A percentile compares a stretch with the other conserved stretches of the same genome.
Evolutionary conservation across 352 stramenopile genomes (phyloP).

Genomic region (Blastocystis sp.): DNA sequence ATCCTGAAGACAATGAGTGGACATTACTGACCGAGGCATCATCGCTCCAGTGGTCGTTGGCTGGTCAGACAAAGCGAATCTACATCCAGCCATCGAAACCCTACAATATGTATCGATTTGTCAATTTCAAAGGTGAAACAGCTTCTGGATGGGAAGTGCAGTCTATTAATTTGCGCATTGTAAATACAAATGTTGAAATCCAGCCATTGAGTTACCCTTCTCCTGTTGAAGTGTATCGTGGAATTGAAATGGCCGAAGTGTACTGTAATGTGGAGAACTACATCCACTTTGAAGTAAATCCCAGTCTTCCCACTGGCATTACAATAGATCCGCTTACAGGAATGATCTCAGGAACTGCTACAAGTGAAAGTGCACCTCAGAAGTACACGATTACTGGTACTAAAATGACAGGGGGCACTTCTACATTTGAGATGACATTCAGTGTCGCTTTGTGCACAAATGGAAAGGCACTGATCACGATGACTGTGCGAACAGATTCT

Average conservation of each 20-base stretch:
- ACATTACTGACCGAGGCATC: not conserved
- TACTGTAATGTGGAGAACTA: not conserved
- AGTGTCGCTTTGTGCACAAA: not conserved
- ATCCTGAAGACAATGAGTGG: not conserved
- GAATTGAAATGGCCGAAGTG: conserved; percentile 37
- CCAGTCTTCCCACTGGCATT: not conserved
- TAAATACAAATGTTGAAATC: not conserved
- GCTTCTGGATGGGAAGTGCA: not conserved
- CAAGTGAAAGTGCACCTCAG: not conserved
- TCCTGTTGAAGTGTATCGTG: not conserved
- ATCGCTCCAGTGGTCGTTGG: not conserved
- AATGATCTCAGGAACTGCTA: conserved; percentile 9
- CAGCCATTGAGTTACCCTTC: not conserved
- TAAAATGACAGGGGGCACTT: not conserved
- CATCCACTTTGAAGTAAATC: not conserved
- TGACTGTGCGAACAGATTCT: not conserved
- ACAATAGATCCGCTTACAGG: not conserved
- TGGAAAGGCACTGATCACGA: not conserved
- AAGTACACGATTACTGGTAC: not conserved
- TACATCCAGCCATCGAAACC: not conserved
- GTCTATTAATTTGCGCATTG: not conserved
- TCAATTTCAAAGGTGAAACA: not conserved
- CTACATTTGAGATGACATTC: not conserved
- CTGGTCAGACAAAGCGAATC: not conserved
- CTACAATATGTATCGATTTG: not conserved